These are phyloP conservation scores for Lactarius trivialis DNA, from an alignment of 768 basidiomycete genomes.

Conservation along the genomic window DNA sequence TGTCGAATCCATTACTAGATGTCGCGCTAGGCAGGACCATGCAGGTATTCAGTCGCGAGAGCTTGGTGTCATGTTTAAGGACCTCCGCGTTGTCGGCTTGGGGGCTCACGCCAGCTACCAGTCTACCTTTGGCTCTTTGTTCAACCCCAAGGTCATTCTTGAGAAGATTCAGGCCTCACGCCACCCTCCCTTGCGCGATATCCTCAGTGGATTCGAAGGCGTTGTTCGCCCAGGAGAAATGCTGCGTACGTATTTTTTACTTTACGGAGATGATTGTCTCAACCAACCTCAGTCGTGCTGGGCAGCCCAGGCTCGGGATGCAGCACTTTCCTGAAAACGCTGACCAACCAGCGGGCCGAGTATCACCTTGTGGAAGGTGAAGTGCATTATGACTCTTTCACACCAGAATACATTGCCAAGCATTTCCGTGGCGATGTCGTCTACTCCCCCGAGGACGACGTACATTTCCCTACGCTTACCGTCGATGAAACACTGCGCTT, in stretches of 20 bases:
- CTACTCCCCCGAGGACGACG: conserved; percentile 58
- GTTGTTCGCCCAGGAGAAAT: conserved; percentile 58
- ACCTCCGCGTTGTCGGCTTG: conserved; percentile 53
- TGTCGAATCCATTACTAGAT: not conserved
- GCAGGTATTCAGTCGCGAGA: conserved; percentile 44
- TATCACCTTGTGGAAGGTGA: conserved; percentile 61
- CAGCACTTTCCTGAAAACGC: conserved; percentile 76
- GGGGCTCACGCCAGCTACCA: conserved; percentile 51
- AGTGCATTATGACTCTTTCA: conserved; percentile 79
- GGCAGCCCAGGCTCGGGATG: conserved; percentile 84
- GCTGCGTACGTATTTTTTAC: conserved; percentile 45
- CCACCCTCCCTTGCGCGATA: conserved; percentile 55
- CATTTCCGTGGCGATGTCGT: conserved; percentile 74
- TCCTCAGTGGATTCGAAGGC: conserved; percentile 49
- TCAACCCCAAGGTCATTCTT: conserved; percentile 46
- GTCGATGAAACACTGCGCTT: conserved; percentile 73
- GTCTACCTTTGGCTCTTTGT: conserved; percentile 51
- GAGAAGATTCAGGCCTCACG: conserved; percentile 39
- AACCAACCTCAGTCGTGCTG: not conserved
- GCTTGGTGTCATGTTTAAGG: conserved; percentile 55
- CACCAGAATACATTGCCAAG: conserved; percentile 67
- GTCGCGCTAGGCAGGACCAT: conserved; percentile 37
- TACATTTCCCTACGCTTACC: conserved; percentile 76
- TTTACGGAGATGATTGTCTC: not conserved
- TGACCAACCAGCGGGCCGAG: conserved; percentile 67